Evolutionary conservation across 495 filamentous ascomycete species (phyloP), one percentile per base, ranked within the genome.

Genomic region (Neurospora tetraspora): DNA sequence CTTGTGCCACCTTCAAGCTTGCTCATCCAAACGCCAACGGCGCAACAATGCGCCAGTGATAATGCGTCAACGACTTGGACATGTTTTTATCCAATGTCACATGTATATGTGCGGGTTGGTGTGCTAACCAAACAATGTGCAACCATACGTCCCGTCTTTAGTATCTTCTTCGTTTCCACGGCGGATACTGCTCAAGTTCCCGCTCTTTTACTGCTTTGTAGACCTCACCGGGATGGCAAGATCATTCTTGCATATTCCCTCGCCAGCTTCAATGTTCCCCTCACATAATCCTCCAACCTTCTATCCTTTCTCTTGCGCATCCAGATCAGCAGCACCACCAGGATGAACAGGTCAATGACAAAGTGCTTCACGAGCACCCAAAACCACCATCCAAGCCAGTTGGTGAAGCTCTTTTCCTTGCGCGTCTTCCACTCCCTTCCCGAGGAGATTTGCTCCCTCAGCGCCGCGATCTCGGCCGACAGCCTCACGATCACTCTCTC

Each of bases 381-480:
- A 7, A 93, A 70, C n/a, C 90, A 74, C 88, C 93, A 92, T 23
- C 87, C 83, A 8, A 91, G 12, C 92, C 92, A 97, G n/a, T 90
- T 86, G 74, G 85, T 85, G 20, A 93, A 71, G 39, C 84, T 86
- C 36, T 83, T 85, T 53, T 88, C 85, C 70, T 86, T 86, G 45
- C 81, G 83, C 10, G 85, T 81, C 72, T 83, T 83, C 80, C 85
- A 87, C 70, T 88, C 86, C 16, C 88, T 82, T 4, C 88, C 85
- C 3, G 88, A 86, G 71, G 96, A 92, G 74, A 98, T 91, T 78
- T 97, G 93, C 81, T 99, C 96, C 31, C 96, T 87, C 74, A 97
- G 83, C n/a, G 96, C 96, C 5, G 96, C 93, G 20, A 98, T 89
- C 81, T 99, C 96, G 16, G 94, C 91, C 47, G 94, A 96, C 85